A percentile compares a stretch with the other conserved stretches of the same genome.
Evolutionary conservation across 768 basidiomycete genomes (phyloP).

Genomic region (Scleroderma bovista): DNA sequence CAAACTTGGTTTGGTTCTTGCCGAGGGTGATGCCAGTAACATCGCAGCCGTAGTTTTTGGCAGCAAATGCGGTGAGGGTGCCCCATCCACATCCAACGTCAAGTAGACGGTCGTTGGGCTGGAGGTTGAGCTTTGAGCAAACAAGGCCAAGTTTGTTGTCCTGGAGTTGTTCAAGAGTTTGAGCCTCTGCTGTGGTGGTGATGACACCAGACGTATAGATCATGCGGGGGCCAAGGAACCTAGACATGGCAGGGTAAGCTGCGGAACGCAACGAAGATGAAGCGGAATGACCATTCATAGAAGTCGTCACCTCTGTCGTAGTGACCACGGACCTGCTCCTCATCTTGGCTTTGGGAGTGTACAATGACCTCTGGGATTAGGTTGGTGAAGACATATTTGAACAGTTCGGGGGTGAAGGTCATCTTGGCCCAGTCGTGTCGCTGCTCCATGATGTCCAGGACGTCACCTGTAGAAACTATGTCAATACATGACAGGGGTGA

Average conservation of each 20-base stretch:
- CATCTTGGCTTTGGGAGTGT: conserved; percentile 88
- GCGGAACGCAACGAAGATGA: neutral
- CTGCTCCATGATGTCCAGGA: conserved; percentile 89
- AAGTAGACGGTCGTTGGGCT: conserved; percentile 78
- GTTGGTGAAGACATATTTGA: conserved; percentile 87
- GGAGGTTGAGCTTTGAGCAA: conserved; percentile 88
- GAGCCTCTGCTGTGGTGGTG: conserved; percentile 57
- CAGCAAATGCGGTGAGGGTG: conserved; percentile 88
- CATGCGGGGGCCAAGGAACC: conserved; percentile 95
- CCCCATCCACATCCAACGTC: conserved; percentile 97
- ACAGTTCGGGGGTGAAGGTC: conserved; percentile 83
- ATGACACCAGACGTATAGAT: conserved; percentile 96
- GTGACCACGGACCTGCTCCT: conserved; percentile 92
- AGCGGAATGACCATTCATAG: conserved; percentile 64
- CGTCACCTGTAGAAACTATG: conserved; percentile 57
- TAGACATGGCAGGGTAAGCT: conserved; percentile 17
- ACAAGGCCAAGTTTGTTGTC: conserved; percentile 97
- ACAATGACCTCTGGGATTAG: conserved; percentile 91
- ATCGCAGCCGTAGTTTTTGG: conserved; percentile 96
- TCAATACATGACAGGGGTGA: neutral
- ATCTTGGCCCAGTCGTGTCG: conserved; percentile 96
- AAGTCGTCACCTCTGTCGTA: conserved; percentile 98
- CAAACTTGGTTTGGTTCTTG: conserved; percentile 88
- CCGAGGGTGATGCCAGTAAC: conserved; percentile 93
- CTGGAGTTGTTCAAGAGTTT: conserved; percentile 91